phyloP scores from a whole-genome alignment of 179 eudicot species.

The Vitellaria paradoxa region DNA sequence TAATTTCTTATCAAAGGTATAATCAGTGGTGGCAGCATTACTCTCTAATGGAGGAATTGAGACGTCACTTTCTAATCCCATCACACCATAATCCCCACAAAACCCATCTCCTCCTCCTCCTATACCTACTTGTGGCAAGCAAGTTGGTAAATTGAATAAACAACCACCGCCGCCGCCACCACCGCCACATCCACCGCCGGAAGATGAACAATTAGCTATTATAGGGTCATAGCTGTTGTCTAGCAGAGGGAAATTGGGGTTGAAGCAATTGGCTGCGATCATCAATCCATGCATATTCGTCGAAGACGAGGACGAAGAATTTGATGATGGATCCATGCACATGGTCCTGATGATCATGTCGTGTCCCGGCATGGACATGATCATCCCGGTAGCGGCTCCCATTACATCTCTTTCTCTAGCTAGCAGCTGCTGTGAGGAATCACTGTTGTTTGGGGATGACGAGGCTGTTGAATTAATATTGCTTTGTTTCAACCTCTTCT shows the following conservation, averaged over 20 bases:
- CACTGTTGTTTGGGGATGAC: constrained; percentile 42
- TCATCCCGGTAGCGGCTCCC: constrained; percentile 9
- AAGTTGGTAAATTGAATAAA: constrained; percentile 32
- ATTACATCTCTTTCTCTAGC: constrained; percentile 17
- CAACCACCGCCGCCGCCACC: background rate
- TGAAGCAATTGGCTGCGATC: constrained; percentile 31
- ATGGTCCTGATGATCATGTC: constrained; percentile 37
- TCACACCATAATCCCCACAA: constrained; percentile 30
- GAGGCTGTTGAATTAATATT: constrained; percentile 37
- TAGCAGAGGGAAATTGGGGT: constrained; percentile 30
- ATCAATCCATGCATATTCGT: constrained; percentile 28
- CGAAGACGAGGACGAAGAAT: constrained; percentile 37
- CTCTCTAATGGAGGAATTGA: constrained; percentile 53
- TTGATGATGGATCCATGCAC: constrained; percentile 49
- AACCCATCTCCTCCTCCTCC: constrained; percentile 21
- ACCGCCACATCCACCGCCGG: background rate
- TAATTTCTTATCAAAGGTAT: constrained; percentile 34
- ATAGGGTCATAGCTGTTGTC: constrained; percentile 23
- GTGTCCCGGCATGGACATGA: constrained; percentile 47
- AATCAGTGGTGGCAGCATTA: constrained; percentile 19
- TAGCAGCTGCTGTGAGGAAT: constrained; percentile 37
- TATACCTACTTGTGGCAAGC: constrained; percentile 28
- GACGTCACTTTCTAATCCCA: constrained; percentile 60
- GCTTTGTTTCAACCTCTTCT: constrained; percentile 52
- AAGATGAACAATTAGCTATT: constrained; percentile 13